Base-by-base conservation (phyloP, 164 flowering plant species). In the Liquidambar formosana region DNA sequence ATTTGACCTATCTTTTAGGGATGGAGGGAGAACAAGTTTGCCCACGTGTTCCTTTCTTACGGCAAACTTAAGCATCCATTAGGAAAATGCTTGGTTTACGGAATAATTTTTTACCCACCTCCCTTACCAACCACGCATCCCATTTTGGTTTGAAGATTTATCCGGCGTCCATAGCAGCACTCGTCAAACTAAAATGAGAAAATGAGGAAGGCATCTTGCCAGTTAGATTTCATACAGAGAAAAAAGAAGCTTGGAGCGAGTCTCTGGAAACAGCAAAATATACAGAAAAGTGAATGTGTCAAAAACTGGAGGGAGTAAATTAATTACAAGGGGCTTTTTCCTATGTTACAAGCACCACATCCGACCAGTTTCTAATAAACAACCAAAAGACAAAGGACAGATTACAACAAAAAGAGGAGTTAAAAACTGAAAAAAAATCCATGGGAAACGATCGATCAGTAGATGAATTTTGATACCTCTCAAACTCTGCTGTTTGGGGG, bases 401-500 rank as follows among this genome's bases (percentile, higher is more conserved):
- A 16, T 13, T 1, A 26, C 33, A 28, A 57, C 26, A 26, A 16
- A 15, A 57, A 21, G 13, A 51, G 13, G 19, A 15, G 6, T n/a
- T 21, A 21, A 11, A 54, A 54, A 54, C 58, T 8, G 21, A 15
- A 46, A 15, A 10, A 2, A 2, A 6, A 8, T n/a, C 58, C 1
- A 25, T n/a, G n/a, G 45, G 10, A 12, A 8, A 27, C n/a, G n/a
- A 22, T 4, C 22, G 5, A 63, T 15, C 51, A 58, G 71, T 8
- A 15, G 64, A 43, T 47, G 18, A 44, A 33, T 33, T 33, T 33
- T 53, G 25, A 16, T 14, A 28, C 46, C 45, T 43, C 10, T 70
- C 71, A 92, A 57, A 94, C 97, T 63, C 93, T 81, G 83, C 94
- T 81, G 78, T 84, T 90, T 15, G 52, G 70, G 1, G 98, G 98